A percentile compares a stretch with the other conserved stretches of the same genome.
Evolutionary conservation across 306 rosid species (phyloP).

Genomic region (Abrus pulchellus): DNA sequence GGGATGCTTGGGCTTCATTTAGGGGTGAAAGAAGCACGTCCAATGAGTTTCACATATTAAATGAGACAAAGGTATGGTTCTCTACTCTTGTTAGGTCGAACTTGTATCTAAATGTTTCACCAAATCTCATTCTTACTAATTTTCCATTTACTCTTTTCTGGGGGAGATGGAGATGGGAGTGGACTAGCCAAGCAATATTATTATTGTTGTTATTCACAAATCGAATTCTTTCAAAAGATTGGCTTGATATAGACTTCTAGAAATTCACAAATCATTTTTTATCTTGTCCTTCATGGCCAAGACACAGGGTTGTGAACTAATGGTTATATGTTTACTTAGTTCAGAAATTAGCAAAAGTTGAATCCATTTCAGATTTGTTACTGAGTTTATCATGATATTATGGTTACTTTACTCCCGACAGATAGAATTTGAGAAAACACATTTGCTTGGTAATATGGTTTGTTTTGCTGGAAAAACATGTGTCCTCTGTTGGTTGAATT

Average conservation of each 20-base stretch:
- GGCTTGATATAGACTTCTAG: not conserved
- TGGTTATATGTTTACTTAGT: not conserved
- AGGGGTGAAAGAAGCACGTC: constrained; percentile 51
- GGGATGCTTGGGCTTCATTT: constrained; percentile 75
- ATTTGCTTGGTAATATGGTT: not conserved
- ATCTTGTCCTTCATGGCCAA: not conserved
- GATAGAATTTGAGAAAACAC: constrained; percentile 9
- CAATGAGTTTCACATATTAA: constrained; percentile 26
- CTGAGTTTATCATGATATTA: not conserved
- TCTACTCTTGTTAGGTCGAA: not conserved
- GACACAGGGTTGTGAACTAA: not conserved
- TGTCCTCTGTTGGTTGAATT: not conserved
- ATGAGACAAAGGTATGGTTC: constrained; percentile 61
- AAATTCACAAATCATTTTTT: not conserved
- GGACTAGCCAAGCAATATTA: not conserved
- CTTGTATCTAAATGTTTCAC: constrained; percentile 3
- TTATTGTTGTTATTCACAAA: not conserved
- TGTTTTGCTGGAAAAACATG: not conserved
- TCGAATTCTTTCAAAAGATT: no score
- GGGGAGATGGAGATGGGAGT: not conserved
- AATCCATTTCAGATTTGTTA: not conserved
- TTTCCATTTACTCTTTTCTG: not conserved
- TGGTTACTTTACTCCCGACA: not conserved
- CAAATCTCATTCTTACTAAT: not conserved
- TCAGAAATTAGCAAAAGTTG: not conserved